phyloP scores from a whole-genome alignment of 345 rosid species.

The Pistacia integerrima region DNA sequence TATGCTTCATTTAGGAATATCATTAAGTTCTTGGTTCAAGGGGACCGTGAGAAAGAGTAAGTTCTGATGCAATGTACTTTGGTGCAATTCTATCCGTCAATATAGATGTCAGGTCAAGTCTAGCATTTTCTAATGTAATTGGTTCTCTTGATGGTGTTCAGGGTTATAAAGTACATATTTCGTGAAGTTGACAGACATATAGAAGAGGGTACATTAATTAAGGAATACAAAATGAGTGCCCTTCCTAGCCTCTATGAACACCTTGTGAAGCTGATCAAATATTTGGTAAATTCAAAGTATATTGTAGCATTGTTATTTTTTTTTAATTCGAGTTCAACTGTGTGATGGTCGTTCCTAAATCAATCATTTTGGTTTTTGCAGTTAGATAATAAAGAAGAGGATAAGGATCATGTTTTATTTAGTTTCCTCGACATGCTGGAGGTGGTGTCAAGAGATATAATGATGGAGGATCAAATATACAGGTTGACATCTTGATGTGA shows the following conservation, averaged over 20 bases:
- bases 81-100: slow-evolving; percentile 2
- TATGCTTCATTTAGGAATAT: slow-evolving; percentile 90
- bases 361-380: slow-evolving; percentile 32
- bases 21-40: slow-evolving; percentile 78
- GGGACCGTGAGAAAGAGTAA: slow-evolving; percentile 65
- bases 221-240: slow-evolving; percentile 77
- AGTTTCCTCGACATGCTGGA: slow-evolving; percentile 99
- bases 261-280: slow-evolving; percentile 78
- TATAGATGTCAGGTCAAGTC: slow-evolving; percentile 13
- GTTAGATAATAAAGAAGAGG: slow-evolving; percentile 71
- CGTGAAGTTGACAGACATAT: slow-evolving; percentile 61
- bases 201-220: slow-evolving; percentile 36
- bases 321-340: background rate
- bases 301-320: background rate
- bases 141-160: slow-evolving; percentile 33
- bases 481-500: slow-evolving; percentile 49
- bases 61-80: slow-evolving; percentile 25
- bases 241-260: slow-evolving; percentile 87
- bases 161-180: slow-evolving; percentile 75
- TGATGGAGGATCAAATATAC: slow-evolving; percentile 69
- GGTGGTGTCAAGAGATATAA: slow-evolving; percentile 89
- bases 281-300: slow-evolving; percentile 60
- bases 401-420: slow-evolving; percentile 86
- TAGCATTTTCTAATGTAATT: slow-evolving; percentile 4
- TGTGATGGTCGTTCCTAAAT: slow-evolving; percentile 17